A percentile compares a stretch with the other conserved stretches of the same genome.
These are phyloP conservation scores for Tephrocybe sp. DNA, from an alignment of 768 basidiomycete genomes.

Conservation along the genomic window DNA sequence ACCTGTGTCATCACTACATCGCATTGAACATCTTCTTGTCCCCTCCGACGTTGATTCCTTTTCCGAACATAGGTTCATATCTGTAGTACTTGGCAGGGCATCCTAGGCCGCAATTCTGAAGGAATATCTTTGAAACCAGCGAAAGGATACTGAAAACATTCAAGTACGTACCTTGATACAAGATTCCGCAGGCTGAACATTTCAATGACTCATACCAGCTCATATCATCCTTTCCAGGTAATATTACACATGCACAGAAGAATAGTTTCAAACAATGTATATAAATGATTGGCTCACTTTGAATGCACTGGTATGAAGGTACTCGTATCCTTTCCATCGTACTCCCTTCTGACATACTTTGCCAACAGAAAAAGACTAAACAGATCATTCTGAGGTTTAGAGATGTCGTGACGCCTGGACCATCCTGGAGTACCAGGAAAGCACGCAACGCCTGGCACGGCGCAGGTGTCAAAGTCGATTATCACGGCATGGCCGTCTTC, in stretches of 20 bases:
- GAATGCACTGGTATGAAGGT: not conserved
- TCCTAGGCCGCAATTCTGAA: no score
- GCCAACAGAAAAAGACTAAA: slow-evolving; percentile 7
- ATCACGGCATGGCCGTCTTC: slow-evolving; percentile 5
- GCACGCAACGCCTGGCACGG: slow-evolving; percentile 5
- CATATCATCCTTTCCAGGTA: no score
- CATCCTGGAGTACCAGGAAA: slow-evolving; percentile 9
- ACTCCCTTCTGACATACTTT: slow-evolving; percentile 7
- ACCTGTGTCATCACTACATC: no score
- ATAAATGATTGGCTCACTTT: not conserved
- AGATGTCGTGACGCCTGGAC: slow-evolving; percentile 5
- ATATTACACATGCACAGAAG: not conserved
- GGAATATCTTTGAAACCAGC: no score
- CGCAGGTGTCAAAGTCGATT: slow-evolving; percentile 8
- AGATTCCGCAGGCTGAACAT: no score
- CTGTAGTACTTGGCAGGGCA: no score
- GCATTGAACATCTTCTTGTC: not conserved
- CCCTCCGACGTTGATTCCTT: not conserved
- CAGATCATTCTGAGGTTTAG: slow-evolving; percentile 6
- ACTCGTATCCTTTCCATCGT: slow-evolving; percentile 5
- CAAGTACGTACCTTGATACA: no score
- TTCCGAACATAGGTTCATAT: not conserved
- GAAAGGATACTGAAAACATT: no score
- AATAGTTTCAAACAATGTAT: not conserved
- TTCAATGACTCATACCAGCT: no score